Evolutionary conservation across 306 rosid species (phyloP).

Genomic region (Medicago truncatula): MtrunA17r5.0-ANR NC_053044.1:2031001-2031500

Average conservation of each 20-base stretch:
- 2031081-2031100: slow-evolving; percentile 60
- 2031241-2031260: slow-evolving; percentile 64
- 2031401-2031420: slow-evolving; percentile 66
- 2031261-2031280: slow-evolving; percentile 65
- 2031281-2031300: slow-evolving; percentile 64
- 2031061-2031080: slow-evolving; percentile 62
- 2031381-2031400: slow-evolving; percentile 60
- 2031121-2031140: slow-evolving; percentile 75
- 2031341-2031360: slow-evolving; percentile 69
- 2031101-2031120: slow-evolving; percentile 55
- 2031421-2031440: slow-evolving; percentile 73
- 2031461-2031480: slow-evolving; percentile 63
- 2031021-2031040: slow-evolving; percentile 50
- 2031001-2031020: slow-evolving; percentile 59
- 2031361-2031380: slow-evolving; percentile 63
- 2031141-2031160: slow-evolving; percentile 70
- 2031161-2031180: slow-evolving; percentile 61
- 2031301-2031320: slow-evolving; percentile 64
- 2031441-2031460: slow-evolving; percentile 74
- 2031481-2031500: slow-evolving; percentile 79
- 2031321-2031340: slow-evolving; percentile 72
- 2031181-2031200: slow-evolving; percentile 65
- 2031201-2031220: slow-evolving; percentile 78
- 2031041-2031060: slow-evolving; percentile 64
- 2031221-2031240: slow-evolving; percentile 68